These are phyloP conservation scores for Colletotrichum gloeosporioides DNA, from an alignment of 2,329 filamentous ascomycete genomes.

Conservation along the genomic window DNA sequence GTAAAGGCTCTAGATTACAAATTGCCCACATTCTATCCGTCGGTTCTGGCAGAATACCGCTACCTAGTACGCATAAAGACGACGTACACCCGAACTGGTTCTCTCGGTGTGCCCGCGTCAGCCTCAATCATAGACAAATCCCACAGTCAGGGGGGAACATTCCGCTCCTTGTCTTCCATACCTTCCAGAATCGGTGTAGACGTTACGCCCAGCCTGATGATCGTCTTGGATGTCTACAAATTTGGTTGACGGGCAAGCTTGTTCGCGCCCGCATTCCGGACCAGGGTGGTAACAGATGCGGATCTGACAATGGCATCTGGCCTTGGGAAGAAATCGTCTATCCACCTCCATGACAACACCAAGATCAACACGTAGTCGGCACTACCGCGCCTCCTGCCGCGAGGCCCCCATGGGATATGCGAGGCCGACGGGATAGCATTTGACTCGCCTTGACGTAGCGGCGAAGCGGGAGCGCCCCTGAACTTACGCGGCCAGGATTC, in stretches of 20 bases:
- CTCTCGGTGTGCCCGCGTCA: background rate
- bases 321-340: background rate
- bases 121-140: background rate
- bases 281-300: background rate
- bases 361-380: background rate
- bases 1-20: background rate
- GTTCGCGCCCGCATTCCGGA: slow-evolving; percentile 3
- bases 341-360: background rate
- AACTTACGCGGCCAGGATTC: slow-evolving; percentile 13
- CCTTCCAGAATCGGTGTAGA: background rate
- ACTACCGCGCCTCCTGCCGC: background rate
- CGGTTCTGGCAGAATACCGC: background rate
- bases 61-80: background rate
- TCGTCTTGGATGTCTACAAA: background rate
- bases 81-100: background rate
- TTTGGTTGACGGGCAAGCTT: background rate
- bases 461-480: background rate
- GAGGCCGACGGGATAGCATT: background rate
- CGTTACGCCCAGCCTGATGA: background rate
- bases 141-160: background rate
- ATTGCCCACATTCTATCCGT: background rate
- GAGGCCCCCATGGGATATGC: background rate
- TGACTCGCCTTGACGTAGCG: background rate
- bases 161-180: background rate
- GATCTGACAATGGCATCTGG: background rate